These are phyloP conservation scores for Calocybe gambosa DNA, from an alignment of 1,284 basidiomycete genomes.

Conservation along the genomic window DNA sequence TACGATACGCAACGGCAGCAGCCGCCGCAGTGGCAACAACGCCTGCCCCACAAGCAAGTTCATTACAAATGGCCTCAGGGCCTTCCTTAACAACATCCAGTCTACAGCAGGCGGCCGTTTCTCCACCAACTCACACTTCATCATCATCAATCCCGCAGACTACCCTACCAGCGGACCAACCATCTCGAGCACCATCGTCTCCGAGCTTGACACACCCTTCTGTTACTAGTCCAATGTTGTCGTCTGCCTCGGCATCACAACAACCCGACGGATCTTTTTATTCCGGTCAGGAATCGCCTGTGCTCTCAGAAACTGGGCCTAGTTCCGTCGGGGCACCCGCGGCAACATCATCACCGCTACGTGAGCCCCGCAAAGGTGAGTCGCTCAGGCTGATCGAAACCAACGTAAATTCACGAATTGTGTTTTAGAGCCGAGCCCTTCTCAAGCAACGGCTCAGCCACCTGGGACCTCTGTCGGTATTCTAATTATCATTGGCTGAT, in stretches of 20 bases:
- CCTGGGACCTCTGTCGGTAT: slow-evolving; percentile 27
- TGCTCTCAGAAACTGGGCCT: slow-evolving; percentile 61
- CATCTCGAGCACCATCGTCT: slow-evolving; percentile 52
- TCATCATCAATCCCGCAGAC: slow-evolving; percentile 32
- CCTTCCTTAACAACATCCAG: slow-evolving; percentile 46
- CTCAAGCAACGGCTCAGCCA: slow-evolving; percentile 30
- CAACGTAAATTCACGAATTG: slow-evolving; percentile 2
- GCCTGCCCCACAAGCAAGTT: slow-evolving; percentile 23
- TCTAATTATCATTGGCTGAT: background rate
- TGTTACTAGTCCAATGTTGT: slow-evolving; percentile 70
- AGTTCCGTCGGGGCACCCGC: slow-evolving; percentile 47
- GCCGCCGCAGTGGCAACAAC: slow-evolving; percentile 71
- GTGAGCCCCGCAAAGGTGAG: slow-evolving; percentile 39
- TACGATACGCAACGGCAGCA: slow-evolving; percentile 88
- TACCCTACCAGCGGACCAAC: slow-evolving; percentile 35
- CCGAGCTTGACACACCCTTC: slow-evolving; percentile 78
- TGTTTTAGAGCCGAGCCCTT: slow-evolving; percentile 31
- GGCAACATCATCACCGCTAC: slow-evolving; percentile 54
- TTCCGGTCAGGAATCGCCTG: slow-evolving; percentile 63
- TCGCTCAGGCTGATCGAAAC: slow-evolving; percentile 8
- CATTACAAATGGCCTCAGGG: slow-evolving; percentile 17
- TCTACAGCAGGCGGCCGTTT: slow-evolving; percentile 28
- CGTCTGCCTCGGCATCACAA: slow-evolving; percentile 68
- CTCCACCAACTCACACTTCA: slow-evolving; percentile 32
- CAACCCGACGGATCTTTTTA: slow-evolving; percentile 67